These are phyloP conservation scores for Eragrostis nindensis DNA, from an alignment of 176 grass and related monocot genomes.

Conservation along the genomic window DNA sequence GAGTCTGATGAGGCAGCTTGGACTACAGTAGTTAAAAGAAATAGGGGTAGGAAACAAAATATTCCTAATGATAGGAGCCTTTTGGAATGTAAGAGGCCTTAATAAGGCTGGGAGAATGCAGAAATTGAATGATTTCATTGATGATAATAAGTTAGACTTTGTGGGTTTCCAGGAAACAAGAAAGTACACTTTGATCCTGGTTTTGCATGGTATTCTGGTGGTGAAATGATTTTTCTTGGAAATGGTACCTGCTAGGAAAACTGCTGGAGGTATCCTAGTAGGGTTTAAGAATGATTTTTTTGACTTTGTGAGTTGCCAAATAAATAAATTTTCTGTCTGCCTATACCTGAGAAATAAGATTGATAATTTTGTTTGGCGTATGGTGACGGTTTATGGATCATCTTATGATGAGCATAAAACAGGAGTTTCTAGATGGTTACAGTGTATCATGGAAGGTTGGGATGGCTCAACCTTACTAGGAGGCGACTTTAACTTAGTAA, in stretches of 20 bases:
- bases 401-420: not conserved
- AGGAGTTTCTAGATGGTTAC: not conserved
- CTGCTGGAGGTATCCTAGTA: not conserved
- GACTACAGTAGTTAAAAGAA: not conserved
- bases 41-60: not conserved
- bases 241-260: not conserved
- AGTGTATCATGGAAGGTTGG: rapidly evolving
- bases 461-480: not conserved
- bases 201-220: not conserved
- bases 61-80: too few species aligned
- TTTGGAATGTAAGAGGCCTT: not conserved
- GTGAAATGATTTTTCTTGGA: too few species aligned
- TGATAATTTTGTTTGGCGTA: not conserved
- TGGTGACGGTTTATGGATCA: not conserved
- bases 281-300: not conserved
- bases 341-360: not conserved
- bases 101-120: not conserved
- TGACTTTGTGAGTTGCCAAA: rapidly evolving
- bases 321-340: too few species aligned
- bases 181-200: too few species aligned
- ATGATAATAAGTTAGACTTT: not conserved
- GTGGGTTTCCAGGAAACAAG: not conserved
- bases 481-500: too few species aligned
- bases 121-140: not conserved
- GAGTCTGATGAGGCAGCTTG: too few species aligned